Base-by-base conservation (phyloP, 306 rosid genomes). In the Prunus padus region DNA sequence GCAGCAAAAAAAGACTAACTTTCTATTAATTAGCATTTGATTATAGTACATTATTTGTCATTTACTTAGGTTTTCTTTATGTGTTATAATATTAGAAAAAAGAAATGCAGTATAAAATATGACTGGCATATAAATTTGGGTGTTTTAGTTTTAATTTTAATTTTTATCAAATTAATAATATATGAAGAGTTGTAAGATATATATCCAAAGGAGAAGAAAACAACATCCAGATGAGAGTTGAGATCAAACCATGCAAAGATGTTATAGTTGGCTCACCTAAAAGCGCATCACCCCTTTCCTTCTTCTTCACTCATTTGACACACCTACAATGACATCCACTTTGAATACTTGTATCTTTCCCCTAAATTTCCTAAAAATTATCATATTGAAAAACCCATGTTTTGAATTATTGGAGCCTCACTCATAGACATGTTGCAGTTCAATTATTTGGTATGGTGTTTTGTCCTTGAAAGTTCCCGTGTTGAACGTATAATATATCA, bases 251-350 rank as follows among this genome's bases (percentile, higher is more conserved):
- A 70, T 2, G 33, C 4, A n/a, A 54, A 54, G 15, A 22, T 16
- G n/a, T 14, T 16, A 71, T 3, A 54, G 65, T 71, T 37, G 52
- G 64, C 65, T 33, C 50, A n/a, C 50, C 33, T 20, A 72, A 72
- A 26, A 40, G 70, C 10, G 18, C 10, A 33, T 4, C 16, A 64
- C 49, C 8, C 31, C 16, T 31, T 37, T 64, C 3, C 2, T 62
- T 33, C 44, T 8, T 6, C 15, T 3, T 3, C 10, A 5, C 11
- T 62, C 30, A 30, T 62, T 62, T 14, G 67, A 16, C 44, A 16
- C 44, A 62, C 19, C n/a, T 7, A 16, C 6, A 30, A 62, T 62
- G 67, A 7, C 67, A 30, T 62, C 65, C 31, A 61, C 12, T 7
- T 5, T 30, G 44, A 7, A 61, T 16, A 61, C 30, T 8, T 26